Conservation (phyloP, 208 protist genomes). For the Acanthamoeba divionensis region DNA sequence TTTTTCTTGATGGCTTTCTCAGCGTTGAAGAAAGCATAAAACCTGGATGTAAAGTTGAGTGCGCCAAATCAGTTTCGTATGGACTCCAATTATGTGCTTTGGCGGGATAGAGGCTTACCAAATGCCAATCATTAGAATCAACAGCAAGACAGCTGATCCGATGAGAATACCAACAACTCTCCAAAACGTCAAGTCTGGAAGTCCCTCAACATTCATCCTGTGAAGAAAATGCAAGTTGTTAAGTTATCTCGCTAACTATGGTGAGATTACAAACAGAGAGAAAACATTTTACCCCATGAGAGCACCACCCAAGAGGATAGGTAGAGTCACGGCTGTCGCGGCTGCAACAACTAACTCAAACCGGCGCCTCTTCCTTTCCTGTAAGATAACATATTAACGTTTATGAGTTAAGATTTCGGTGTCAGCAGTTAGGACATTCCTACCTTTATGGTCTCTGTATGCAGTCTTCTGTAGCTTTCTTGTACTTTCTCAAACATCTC, state of each 20-base stretch:
- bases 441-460: not conserved
- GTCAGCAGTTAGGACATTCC: too few relatives aligned
- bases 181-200: not conserved
- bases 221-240: not conserved
- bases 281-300: not conserved
- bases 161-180: not conserved
- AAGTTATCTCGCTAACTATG: not conserved
- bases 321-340: conserved; percentile 8
- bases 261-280: not conserved
- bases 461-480: conserved; percentile 1
- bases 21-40: not conserved
- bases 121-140: not conserved
- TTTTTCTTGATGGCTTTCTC: not conserved
- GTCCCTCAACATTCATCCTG: not conserved
- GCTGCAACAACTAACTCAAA: conserved; percentile 12
- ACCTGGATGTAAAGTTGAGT: not conserved
- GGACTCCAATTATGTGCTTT: not conserved
- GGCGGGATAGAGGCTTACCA: not conserved
- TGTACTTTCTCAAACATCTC: not conserved
- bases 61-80: not conserved
- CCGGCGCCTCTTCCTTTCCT: not conserved
- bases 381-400: too few relatives aligned
- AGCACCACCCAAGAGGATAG: not conserved
- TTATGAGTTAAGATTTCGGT: too few relatives aligned
- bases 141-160: not conserved